phyloP scores from a whole-genome alignment of 2,329 filamentous ascomycete genomes.

The Hypoxylon sp. region DNA sequence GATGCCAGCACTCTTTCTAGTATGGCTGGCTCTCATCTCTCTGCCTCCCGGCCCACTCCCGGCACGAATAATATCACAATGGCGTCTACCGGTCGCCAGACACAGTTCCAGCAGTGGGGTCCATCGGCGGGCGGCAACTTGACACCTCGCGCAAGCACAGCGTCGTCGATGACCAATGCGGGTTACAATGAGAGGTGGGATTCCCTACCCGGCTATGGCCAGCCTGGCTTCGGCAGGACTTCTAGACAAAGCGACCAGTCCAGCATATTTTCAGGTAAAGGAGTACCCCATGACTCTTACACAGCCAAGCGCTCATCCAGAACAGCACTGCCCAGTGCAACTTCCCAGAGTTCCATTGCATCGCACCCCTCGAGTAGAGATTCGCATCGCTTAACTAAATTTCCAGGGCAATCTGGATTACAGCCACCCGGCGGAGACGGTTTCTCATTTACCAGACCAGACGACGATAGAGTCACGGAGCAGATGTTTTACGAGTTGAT shows the following conservation, averaged over 20 bases:
- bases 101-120: constrained; percentile 85
- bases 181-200: constrained; percentile 73
- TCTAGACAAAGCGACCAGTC: constrained; percentile 62
- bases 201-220: constrained; percentile 57
- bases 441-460: constrained; percentile 77
- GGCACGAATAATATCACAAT: constrained; percentile 77
- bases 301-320: constrained; percentile 62
- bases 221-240: constrained; percentile 45
- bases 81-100: constrained; percentile 77
- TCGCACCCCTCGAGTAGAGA: constrained; percentile 65
- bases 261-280: constrained; percentile 70
- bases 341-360: constrained; percentile 68
- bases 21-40: constrained; percentile 67
- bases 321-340: constrained; percentile 66
- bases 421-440: constrained; percentile 58
- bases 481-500: constrained; percentile 93
- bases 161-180: constrained; percentile 60
- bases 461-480: constrained; percentile 86
- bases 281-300: constrained; percentile 58
- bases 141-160: constrained; percentile 64
- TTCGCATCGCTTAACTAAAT: constrained; percentile 69
- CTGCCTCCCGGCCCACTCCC: constrained; percentile 71
- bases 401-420: constrained; percentile 56
- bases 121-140: constrained; percentile 47
- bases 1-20: constrained; percentile 66